Base-by-base conservation (phyloP, 1,284 basidiomycete genomes). In the Mycena sp. region DNA sequence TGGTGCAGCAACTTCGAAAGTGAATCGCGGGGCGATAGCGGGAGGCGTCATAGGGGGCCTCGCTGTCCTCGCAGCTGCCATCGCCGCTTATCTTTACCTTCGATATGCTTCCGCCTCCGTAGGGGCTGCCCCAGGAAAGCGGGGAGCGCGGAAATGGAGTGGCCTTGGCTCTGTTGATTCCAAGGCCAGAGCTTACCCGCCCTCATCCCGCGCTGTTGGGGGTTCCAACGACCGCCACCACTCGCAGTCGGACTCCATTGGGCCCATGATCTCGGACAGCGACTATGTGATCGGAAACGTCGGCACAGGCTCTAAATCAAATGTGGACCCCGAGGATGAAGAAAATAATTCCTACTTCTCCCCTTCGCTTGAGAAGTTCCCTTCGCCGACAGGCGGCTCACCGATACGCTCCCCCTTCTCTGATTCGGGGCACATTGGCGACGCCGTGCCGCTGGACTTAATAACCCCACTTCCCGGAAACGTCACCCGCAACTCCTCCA, bases 41-140 rank as follows among this genome's bases (percentile, higher is more conserved):
- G 82, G 83, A 6, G 78, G 80, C 32, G 73, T 78, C 23, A 53
- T 86, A 17, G 82, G 81, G 17, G 78, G 75, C 19, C 57, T 79
- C 12, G 69, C 71, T 23, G 43, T 77, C 38, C 52, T 78, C 5
- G 72, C 72, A 45, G 64, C 74, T 19, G 50, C 73, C 3, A 43
- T 83, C 29, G 67, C 76, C 19, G 73, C 72, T 32, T 77, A 76
- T 65, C 64, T 79, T 25, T 75, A 78, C 65, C 76, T 78, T 64
- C 65, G 69, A 52, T 69, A 67, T 70, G 69, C 61, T 70, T 66
- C 48, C 48, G 58, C 62, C 3, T 69, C 67, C 10, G 67, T 44
- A 19, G 28, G 14, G 29, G 40, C 40, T 17, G 35, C 62, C 23
- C n/a, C 63, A 1, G 12, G 23, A 52, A 53, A 40, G n/a, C 63